Percentiles rank a stretch among this genome's conserved stretches.
Evolutionary conservation across 345 rosid genomes (phyloP).

Genomic region (Citrus inodora): DNA sequence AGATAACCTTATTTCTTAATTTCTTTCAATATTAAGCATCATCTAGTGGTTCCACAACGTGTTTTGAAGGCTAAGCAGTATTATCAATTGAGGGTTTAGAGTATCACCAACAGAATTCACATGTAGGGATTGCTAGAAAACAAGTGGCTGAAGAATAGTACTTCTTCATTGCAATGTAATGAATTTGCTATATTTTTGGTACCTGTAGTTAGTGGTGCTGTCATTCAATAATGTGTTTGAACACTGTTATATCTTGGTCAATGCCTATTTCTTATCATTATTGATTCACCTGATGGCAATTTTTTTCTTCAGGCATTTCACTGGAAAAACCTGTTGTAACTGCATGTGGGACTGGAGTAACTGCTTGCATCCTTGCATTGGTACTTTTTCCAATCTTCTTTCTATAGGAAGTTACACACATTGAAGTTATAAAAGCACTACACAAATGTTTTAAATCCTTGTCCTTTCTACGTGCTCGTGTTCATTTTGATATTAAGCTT

Average conservation of each 20-base stretch:
- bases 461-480: background rate
- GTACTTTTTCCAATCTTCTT: conserved; percentile 33
- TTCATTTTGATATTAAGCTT: background rate
- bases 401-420: background rate
- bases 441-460: background rate
- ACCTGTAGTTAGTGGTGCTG: background rate
- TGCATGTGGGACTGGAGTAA: conserved; percentile 92
- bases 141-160: background rate
- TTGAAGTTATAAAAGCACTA: background rate
- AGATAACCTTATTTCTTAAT: background rate
- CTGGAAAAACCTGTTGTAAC: conserved; percentile 65
- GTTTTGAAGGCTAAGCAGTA: background rate
- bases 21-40: background rate
- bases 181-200: background rate
- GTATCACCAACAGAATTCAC: background rate
- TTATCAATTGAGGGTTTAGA: background rate
- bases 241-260: background rate
- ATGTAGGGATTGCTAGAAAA: background rate
- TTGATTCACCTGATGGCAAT: background rate
- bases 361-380: conserved; percentile 88
- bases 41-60: background rate
- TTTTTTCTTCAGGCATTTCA: conserved; percentile 61
- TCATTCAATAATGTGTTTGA: background rate
- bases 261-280: background rate
- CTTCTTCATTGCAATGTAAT: background rate